Base-by-base conservation (phyloP, 345 rosid species). In the Bruguiera gymnorhiza region DNA sequence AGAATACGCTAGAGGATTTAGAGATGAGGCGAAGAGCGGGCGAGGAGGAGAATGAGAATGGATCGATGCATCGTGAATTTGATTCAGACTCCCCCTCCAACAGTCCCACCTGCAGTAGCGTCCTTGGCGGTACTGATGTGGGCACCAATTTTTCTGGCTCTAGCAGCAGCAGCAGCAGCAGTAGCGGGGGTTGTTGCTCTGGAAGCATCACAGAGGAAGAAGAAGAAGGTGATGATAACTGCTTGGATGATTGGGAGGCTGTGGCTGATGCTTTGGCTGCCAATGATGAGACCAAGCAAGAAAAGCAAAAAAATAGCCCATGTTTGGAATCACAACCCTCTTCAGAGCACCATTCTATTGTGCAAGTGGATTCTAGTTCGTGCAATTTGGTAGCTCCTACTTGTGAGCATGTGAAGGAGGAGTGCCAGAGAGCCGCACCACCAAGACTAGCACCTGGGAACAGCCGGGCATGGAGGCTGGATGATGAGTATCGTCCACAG, bases 191-290 rank as follows among this genome's bases (percentile, higher is more conserved):
- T 19, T 91, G 85, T 78, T 91, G 90, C 79, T 93, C 97, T 3
- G 97, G 96, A 63, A 79, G 81, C 75, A 87, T 91, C 31, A 83
- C 97, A 0, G 98, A 91, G 68, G 98, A 89, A 32, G 94, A 90
- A 15, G 88, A 81, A 54, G 92, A 69, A 37, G 87, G 65, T 16
- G 92, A 82, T 55, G 96, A 86, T 60, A 87, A 80, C 30, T 88
- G 96, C 78, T 82, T 91, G 84, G 98, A 94, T 70, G 96, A 94
- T 67, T 94, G 98, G 98, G 98, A 94, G 74, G 91, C 97, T 57
- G 63, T 91, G 73, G 97, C 98, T 34, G 98, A 94, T 79, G 98
- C 98, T 68, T 73, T 94, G 74, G 97, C 93, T 1, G 95, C 95
- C 2, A 73, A 79, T 71, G 91, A 84, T 24, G 79, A 78, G 6